Base-by-base conservation (phyloP, 139 green algal species). In the Pseudopediastrum boryanum region DNA sequence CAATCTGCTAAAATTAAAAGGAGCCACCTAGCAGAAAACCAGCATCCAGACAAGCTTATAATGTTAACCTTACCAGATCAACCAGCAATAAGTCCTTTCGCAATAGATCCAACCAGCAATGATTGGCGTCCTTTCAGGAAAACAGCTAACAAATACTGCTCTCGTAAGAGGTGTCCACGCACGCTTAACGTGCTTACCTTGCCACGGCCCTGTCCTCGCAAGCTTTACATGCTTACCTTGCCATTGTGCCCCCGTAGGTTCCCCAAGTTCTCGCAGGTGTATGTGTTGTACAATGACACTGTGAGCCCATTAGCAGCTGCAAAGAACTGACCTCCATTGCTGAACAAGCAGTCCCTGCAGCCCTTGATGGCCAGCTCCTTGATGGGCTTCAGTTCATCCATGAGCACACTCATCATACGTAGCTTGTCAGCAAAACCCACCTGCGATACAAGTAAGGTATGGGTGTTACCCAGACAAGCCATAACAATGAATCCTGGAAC, bases 371-470 rank as follows among this genome's bases (percentile, higher is more conserved):
- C 77, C 27, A 98, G 48, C 84, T 93, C 86, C 70, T 90, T 93
- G 52, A 92, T 67, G 0, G 58, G 74, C 77, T 85, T 88, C 36
- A 95, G 77, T 73, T 94, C 92, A 77, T 97, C 93, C 84, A 95
- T 93, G 25, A 97, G 85, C 23, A 98, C 86, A 12, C 89, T 90
- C 84, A 97, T 91, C 31, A 98, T 87, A 27, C 94, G 90, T 74
- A 98, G 87, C 89, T 96, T 97, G 89, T 98, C 94, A 1, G 88
- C 85, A 85, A 97, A 97, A 0, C 94, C 94, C 10, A 94, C 91
- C 54, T 87, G 83, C 33, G 21, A 42, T 25, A 13, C 8, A 69
- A 64, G 6, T 27, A 27, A 44, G 16, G 39, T 19, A 41, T 44
- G 12, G 12, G 16, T 56, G 66, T 27, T 8, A 35, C 35, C 13